These are phyloP conservation scores for Rhytidhysteron rufulum DNA, from an alignment of 2,329 filamentous ascomycete genomes.

Conservation along the genomic window DNA sequence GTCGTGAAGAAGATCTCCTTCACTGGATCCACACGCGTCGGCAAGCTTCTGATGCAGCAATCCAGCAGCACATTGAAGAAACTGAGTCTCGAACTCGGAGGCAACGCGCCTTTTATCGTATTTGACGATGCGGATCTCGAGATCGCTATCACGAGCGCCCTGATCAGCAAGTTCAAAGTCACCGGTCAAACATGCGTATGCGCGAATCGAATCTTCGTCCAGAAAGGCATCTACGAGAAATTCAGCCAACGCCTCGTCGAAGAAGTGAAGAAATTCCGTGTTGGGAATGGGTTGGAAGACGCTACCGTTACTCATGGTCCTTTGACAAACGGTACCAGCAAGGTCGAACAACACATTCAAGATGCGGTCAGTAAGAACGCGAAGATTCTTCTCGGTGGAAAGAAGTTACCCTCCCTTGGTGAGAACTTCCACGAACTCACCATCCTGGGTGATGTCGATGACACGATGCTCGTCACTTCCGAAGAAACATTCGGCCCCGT, in stretches of 20 bases:
- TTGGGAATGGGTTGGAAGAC: slow-evolving; percentile 69
- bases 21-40: slow-evolving; percentile 69
- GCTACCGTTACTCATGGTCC: slow-evolving; percentile 76
- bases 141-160: slow-evolving; percentile 73
- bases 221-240: slow-evolving; percentile 71
- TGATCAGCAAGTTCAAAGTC: slow-evolving; percentile 86
- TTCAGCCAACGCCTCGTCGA: slow-evolving; percentile 67
- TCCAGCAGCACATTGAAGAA: slow-evolving; percentile 80
- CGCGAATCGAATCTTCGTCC: slow-evolving; percentile 74
- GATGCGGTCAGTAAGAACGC: slow-evolving; percentile 77
- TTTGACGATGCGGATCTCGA: slow-evolving; percentile 95
- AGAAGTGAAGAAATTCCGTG: slow-evolving; percentile 69
- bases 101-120: slow-evolving; percentile 94
- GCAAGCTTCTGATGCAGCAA: slow-evolving; percentile 84
- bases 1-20: slow-evolving; percentile 88
- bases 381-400: slow-evolving; percentile 70
- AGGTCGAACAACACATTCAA: slow-evolving; percentile 74
- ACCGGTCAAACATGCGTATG: slow-evolving; percentile 92
- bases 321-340: slow-evolving; percentile 74
- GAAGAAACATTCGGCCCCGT: slow-evolving; percentile 98
- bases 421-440: slow-evolving; percentile 87
- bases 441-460: slow-evolving; percentile 80
- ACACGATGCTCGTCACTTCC: slow-evolving; percentile 74
- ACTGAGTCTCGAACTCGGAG: slow-evolving; percentile 84
- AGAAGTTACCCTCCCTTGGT: slow-evolving; percentile 71